A percentile compares a stretch with the other conserved stretches of the same genome.
phyloP scores from a whole-genome alignment of 2,329 filamentous ascomycete genomes.

The Curvularia eragrostidis region DNA sequence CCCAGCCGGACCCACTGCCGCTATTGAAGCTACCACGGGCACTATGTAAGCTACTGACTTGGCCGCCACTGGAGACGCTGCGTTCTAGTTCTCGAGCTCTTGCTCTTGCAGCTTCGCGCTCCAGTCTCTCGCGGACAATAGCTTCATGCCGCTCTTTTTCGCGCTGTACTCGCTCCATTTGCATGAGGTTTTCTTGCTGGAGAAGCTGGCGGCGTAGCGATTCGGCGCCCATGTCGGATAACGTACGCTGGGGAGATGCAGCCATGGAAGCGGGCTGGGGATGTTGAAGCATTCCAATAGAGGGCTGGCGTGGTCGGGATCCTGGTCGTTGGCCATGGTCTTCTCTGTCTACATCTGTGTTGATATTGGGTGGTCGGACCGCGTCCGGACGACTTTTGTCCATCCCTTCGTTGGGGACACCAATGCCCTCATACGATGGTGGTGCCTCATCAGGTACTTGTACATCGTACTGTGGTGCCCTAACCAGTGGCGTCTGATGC shows the following conservation, averaged over 20 bases:
- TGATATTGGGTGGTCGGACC: conserved; percentile 41
- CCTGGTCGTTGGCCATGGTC: conserved; percentile 27
- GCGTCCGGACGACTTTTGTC: conserved; percentile 40
- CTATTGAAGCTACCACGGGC: conserved; percentile 36
- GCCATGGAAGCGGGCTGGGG: conserved; percentile 50
- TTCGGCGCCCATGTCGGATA: conserved; percentile 47
- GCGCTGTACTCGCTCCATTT: conserved; percentile 41
- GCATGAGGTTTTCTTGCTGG: conserved; percentile 43
- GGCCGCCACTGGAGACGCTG: conserved; percentile 41
- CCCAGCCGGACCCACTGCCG: conserved; percentile 35
- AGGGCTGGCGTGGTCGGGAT: conserved; percentile 40
- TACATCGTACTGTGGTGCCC: conserved; percentile 30
- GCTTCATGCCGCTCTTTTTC: conserved; percentile 38
- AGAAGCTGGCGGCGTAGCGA: conserved; percentile 45
- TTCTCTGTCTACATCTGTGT: conserved; percentile 24
- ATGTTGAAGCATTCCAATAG: conserved; percentile 46
- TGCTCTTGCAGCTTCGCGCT: conserved; percentile 40
- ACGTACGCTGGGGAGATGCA: conserved; percentile 46
- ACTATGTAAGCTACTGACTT: conserved; percentile 43
- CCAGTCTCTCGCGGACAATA: conserved; percentile 33
- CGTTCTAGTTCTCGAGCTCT: conserved; percentile 45
- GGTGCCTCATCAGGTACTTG: conserved; percentile 40
- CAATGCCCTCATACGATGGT: conserved; percentile 44
- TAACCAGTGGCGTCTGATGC: conserved; percentile 12
- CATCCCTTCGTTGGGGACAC: conserved; percentile 39